Evolutionary conservation across 495 filamentous ascomycete genomes (phyloP), one percentile per base, ranked within the genome.

Genomic region (Cryomyces minteri): DNA sequence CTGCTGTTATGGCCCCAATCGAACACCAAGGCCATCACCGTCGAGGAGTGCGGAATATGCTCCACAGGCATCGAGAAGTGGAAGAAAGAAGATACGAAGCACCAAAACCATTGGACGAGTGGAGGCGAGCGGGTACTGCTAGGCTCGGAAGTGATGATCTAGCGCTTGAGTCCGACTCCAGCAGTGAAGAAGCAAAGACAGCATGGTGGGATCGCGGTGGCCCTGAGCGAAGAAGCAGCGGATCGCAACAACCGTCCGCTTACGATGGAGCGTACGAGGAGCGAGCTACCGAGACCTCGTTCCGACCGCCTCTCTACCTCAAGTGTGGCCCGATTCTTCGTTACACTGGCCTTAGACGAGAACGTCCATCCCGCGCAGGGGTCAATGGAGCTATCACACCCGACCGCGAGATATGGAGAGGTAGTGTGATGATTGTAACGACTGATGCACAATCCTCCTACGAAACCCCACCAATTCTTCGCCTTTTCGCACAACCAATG

Each of bases 341-440:
- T 32, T 98, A 88, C 61, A 82, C 79, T 40, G 90, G 92, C n/a
- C 69, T 94, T 33, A 68, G 77, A 39, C 59, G 63, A 41, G 75
- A 82, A 53, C 18, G 18, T 25, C 18, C 18, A 25, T 25, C 18
- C 18, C 18, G 18, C 18, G 18, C 18, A 25, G 18, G 18, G 18
- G 18, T 2, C 18, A 25, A 25, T 25, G 58, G 54, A 39, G 55
- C 67, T 57, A 25, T 25, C 18, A 25, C 2, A 2, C 31, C 58
- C 58, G 45, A 53, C 12, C 72, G 77, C 47, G 85, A 93, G 48
- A 79, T 85, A 28, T 98, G 90, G 90, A 74, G 86, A 61, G 90
- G 90, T 29, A 87, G 76, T 48, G 68, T 96, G 30, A 82, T 98
- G 83, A 90, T 96, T 47, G 85, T 96, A 32, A 95, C 90, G 0